These are phyloP conservation scores for Curvularia hawaiiensis DNA, from an alignment of 2,329 filamentous ascomycete species.

Conservation along the genomic window DNA sequence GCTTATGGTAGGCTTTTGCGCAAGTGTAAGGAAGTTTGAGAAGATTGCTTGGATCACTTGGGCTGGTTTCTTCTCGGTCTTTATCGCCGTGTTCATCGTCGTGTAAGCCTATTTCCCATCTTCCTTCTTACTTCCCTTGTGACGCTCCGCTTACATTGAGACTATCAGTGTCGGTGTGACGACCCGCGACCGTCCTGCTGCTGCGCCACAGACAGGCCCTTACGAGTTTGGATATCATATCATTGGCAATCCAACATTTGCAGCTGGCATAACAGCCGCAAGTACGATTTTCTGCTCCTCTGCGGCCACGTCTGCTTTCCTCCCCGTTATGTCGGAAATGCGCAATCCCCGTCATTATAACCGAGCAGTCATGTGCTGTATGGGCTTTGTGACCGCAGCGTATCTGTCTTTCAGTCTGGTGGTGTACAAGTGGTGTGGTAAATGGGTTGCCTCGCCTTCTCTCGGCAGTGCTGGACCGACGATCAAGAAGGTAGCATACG, in stretches of 20 bases:
- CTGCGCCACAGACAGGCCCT: conserved; percentile 63
- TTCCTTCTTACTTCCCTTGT: neutral
- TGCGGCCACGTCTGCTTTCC: conserved; percentile 64
- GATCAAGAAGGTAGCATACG: conserved; percentile 67
- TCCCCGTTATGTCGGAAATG: conserved; percentile 72
- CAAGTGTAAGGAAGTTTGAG: conserved; percentile 63
- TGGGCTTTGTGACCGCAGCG: conserved; percentile 62
- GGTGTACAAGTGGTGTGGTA: conserved; percentile 66
- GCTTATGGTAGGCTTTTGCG: conserved; percentile 55
- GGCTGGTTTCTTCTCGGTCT: conserved; percentile 64
- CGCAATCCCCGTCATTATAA: conserved; percentile 62
- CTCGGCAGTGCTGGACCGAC: conserved; percentile 64
- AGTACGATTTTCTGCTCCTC: conserved; percentile 65
- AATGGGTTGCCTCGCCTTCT: conserved; percentile 66
- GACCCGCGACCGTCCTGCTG: conserved; percentile 61
- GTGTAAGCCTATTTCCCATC: conserved; percentile 43
- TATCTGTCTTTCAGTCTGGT: conserved; percentile 66
- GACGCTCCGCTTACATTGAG: neutral
- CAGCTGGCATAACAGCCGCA: conserved; percentile 60
- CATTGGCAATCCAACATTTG: conserved; percentile 63
- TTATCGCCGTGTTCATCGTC: conserved; percentile 62
- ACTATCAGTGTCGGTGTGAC: conserved; percentile 58
- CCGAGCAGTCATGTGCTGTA: conserved; percentile 65
- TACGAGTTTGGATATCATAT: conserved; percentile 65
- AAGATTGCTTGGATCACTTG: conserved; percentile 68